These are phyloP conservation scores for Monosporozyma unispora DNA, from an alignment of 805 yeast genomes.

Conservation along the genomic window DNA sequence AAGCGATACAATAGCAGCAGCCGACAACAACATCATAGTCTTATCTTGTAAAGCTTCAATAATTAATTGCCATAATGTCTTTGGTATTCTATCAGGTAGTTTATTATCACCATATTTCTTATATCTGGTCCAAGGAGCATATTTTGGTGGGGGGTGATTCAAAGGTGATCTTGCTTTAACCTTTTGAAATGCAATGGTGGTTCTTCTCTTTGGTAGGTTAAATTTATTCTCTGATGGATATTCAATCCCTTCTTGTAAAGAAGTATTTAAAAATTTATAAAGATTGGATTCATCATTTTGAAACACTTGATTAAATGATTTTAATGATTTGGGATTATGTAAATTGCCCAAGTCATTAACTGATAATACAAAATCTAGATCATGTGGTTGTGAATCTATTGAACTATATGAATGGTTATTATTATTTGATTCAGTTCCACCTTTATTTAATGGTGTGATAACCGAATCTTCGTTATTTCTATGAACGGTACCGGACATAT, in stretches of 20 bases:
- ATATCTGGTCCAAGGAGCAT: conserved; percentile 9
- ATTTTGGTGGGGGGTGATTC: conserved; percentile 2
- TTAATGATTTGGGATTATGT: conserved; percentile 29
- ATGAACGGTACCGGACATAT: neutral
- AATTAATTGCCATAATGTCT: conserved; percentile 58
- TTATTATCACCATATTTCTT: conserved; percentile 57
- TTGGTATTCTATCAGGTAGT: conserved; percentile 64
- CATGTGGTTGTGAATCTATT: neutral
- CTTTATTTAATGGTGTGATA: neutral
- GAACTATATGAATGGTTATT: conserved; percentile 12
- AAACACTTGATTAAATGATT: conserved; percentile 17
- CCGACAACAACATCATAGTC: conserved; percentile 69
- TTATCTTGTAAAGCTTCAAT: conserved; percentile 85
- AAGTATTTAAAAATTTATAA: conserved; percentile 18
- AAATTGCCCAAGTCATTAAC: conserved; percentile 17
- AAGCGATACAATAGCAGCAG: conserved; percentile 83
- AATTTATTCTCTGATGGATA: neutral
- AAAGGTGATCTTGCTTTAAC: neutral
- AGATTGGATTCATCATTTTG: conserved; percentile 15
- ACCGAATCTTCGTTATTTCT: neutral
- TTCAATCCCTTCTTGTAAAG: conserved; percentile 16
- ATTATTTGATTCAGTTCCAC: neutral
- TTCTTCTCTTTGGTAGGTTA: neutral
- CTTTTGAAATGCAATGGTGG: neutral
- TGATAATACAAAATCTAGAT: conserved; percentile 2